Percentiles rank a stretch among this genome's conserved stretches.
These are phyloP conservation scores for Sisymbrium altissimum DNA, from an alignment of 345 rosid species.

Conservation along the genomic window DNA sequence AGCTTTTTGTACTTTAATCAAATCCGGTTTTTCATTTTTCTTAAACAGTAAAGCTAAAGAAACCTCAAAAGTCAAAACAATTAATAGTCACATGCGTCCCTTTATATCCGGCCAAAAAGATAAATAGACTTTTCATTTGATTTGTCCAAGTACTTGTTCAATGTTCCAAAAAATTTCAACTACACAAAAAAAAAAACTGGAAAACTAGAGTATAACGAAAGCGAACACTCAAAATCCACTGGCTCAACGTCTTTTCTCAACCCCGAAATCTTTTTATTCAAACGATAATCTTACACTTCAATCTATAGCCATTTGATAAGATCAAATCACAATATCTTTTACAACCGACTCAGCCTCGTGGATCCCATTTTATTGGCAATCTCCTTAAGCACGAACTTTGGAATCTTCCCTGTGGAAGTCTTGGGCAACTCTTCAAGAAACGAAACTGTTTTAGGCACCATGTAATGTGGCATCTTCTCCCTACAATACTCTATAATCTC, in stretches of 20 bases:
- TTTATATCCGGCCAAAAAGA: neutral
- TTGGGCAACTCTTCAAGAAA: slow-evolving; percentile 52
- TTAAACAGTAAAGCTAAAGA: no score
- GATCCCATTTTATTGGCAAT: slow-evolving; percentile 34
- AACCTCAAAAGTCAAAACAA: no score
- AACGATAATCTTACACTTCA: neutral
- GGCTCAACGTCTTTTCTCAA: no score
- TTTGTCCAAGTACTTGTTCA: no score
- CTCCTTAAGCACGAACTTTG: slow-evolving; percentile 49
- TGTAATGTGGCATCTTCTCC: slow-evolving; percentile 48
- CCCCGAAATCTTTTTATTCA: no score
- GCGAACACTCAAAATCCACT: no score
- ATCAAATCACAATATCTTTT: neutral
- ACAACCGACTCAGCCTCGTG: slow-evolving; percentile 39
- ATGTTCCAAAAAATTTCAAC: no score
- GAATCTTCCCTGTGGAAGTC: slow-evolving; percentile 59
- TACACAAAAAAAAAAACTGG: neutral
- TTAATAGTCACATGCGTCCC: no score
- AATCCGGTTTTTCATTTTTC: no score
- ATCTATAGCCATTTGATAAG: neutral
- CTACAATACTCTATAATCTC: slow-evolving; percentile 42
- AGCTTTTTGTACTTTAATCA: slow-evolving; percentile 15
- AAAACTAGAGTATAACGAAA: neutral
- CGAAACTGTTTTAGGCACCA: slow-evolving; percentile 64
- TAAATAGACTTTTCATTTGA: no score